A percentile compares a stretch with the other conserved stretches of the same genome.
phyloP scores from a whole-genome alignment of 1,139 yeast genomes.

The Kodamaea fungicola region DNA sequence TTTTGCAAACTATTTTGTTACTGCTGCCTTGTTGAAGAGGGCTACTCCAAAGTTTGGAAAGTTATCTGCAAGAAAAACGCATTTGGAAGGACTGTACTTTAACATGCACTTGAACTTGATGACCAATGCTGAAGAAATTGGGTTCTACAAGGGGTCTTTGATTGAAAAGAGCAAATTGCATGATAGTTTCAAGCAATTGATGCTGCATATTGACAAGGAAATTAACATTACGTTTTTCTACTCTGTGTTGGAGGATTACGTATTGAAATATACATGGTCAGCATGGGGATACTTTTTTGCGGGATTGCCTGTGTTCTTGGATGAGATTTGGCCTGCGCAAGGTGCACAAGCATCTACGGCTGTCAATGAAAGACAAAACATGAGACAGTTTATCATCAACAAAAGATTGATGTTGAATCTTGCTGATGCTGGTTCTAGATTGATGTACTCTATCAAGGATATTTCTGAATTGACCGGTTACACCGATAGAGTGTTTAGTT shows the following conservation, averaged over 20 bases:
- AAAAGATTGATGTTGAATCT: slow-evolving; percentile 84
- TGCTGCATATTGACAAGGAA: slow-evolving; percentile 42
- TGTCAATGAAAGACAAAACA: slow-evolving; percentile 50
- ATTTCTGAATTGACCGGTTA: slow-evolving; percentile 89
- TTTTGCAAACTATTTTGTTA: slow-evolving; percentile 71
- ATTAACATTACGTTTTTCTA: slow-evolving; percentile 55
- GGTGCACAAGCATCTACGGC: slow-evolving; percentile 4
- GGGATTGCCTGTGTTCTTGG: slow-evolving; percentile 72
- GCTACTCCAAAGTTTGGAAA: slow-evolving; percentile 87
- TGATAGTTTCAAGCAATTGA: slow-evolving; percentile 55
- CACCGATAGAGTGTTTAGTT: slow-evolving; percentile 78
- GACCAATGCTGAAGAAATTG: slow-evolving; percentile 89
- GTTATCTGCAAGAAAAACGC: slow-evolving; percentile 68
- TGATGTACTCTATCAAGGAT: slow-evolving; percentile 93
- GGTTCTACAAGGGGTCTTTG: slow-evolving; percentile 88
- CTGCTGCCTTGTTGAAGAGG: slow-evolving; percentile 71
- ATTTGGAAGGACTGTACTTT: slow-evolving; percentile 84
- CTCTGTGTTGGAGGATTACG: slow-evolving; percentile 78
- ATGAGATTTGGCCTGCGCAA: slow-evolving; percentile 37
- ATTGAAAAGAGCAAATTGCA: slow-evolving; percentile 70
- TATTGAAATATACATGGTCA: slow-evolving; percentile 90
- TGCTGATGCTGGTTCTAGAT: slow-evolving; percentile 95
- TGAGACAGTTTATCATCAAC: slow-evolving; percentile 88
- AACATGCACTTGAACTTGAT: slow-evolving; percentile 83
- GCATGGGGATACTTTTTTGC: slow-evolving; percentile 90